Percentiles rank a stretch among this genome's conserved stretches.
Conservation (phyloP, 1,284 basidiomycete genomes). For the Ceratobasidium theobromae region DNA sequence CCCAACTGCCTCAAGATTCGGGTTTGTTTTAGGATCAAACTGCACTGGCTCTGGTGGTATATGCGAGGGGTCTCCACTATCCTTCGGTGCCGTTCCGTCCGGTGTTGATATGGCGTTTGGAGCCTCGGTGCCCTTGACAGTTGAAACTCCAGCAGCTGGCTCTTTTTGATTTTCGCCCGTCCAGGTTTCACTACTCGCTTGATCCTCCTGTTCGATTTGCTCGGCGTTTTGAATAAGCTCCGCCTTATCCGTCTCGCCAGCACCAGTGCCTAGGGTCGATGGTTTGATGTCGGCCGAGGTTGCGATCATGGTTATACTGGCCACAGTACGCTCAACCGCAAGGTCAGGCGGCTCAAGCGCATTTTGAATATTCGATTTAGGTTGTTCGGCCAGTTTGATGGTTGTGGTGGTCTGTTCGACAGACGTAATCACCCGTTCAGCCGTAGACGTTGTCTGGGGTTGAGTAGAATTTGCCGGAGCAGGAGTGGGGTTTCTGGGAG, state of each 20-base stretch:
- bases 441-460: background rate
- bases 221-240: background rate
- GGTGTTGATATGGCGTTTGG: background rate
- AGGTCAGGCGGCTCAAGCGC: background rate
- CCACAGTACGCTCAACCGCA: background rate
- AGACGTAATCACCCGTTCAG: too few species aligned
- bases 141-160: background rate
- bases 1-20: background rate
- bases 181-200: background rate
- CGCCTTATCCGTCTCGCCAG: background rate
- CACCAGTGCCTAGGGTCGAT: background rate
- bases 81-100: background rate
- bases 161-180: background rate
- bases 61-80: background rate
- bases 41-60: background rate
- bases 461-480: background rate
- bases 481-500: background rate
- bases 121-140: background rate
- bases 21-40: background rate
- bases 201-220: conserved; percentile 5
- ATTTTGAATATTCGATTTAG: background rate
- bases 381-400: background rate
- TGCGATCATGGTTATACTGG: background rate
- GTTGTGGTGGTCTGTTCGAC: background rate
- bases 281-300: background rate